Conservation (phyloP, 116 monocot species). For the Dioscorea cayenensis region DNA sequence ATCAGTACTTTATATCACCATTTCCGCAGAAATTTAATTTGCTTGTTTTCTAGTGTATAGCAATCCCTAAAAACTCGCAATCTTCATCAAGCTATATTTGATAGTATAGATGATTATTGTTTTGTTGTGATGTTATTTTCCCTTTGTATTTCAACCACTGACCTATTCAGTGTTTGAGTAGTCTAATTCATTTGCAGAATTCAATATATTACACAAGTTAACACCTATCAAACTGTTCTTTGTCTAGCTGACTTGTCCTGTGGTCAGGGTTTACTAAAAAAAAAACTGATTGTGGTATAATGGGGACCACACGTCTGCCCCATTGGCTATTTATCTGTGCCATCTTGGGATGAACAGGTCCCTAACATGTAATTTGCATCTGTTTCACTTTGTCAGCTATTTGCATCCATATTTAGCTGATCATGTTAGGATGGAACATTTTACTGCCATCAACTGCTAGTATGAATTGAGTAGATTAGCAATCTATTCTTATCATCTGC, state of each 20-base stretch:
- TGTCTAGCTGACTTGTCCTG: not conserved
- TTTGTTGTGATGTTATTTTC: too few relatives aligned
- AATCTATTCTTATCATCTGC: not conserved
- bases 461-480: not conserved
- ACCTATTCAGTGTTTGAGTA: too few relatives aligned
- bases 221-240: not conserved
- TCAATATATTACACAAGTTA: not conserved
- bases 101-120: too few relatives aligned
- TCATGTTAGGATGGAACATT: constrained; percentile 12
- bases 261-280: not conserved
- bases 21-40: too few relatives aligned
- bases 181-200: too few relatives aligned
- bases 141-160: too few relatives aligned
- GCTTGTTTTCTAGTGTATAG: too few relatives aligned
- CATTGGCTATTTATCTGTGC: constrained; percentile 6
- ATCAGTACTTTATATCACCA: too few relatives aligned
- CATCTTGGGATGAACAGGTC: constrained; percentile 21
- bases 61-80: too few relatives aligned
- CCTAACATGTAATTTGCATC: constrained; percentile 16
- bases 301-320: constrained; percentile 12
- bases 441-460: not conserved
- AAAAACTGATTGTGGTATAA: not conserved
- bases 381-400: constrained; percentile 29
- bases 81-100: too few relatives aligned
- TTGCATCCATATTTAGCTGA: constrained; percentile 12